Conservation (phyloP, 2,329 filamentous ascomycete genomes). For the Capronia americana region DNA sequence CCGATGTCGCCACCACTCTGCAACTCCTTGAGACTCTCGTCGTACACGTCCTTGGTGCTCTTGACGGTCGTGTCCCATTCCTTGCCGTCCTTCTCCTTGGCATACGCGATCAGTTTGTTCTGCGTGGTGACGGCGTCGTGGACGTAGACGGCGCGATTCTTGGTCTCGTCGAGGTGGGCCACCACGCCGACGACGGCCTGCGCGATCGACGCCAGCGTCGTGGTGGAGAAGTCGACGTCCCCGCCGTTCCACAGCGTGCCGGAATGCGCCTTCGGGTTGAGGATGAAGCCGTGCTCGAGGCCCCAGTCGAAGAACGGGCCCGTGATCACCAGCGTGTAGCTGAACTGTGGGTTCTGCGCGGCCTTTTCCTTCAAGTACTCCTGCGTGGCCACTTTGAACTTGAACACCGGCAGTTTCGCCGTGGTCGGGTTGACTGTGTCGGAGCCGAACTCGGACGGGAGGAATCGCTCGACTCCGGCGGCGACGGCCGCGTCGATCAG, state of each 20-base stretch:
- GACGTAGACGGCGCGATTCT: constrained; percentile 59
- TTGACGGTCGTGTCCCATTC: constrained; percentile 32
- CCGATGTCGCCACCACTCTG: constrained; percentile 34
- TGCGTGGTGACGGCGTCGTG: constrained; percentile 55
- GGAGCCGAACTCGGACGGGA: constrained; percentile 48
- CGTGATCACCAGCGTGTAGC: constrained; percentile 44
- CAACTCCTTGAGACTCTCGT: constrained; percentile 45
- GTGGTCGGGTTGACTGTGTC: constrained; percentile 42
- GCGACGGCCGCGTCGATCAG: constrained; percentile 45
- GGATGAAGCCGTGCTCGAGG: constrained; percentile 49
- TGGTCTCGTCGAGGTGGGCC: constrained; percentile 57
- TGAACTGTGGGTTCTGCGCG: constrained; percentile 38
- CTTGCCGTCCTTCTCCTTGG: constrained; percentile 44
- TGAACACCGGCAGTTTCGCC: constrained; percentile 44
- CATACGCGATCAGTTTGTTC: constrained; percentile 47
- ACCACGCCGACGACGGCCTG: constrained; percentile 59
- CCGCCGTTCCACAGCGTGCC: constrained; percentile 60
- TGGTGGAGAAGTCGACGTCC: constrained; percentile 55
- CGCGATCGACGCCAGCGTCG: constrained; percentile 56
- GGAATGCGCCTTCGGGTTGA: constrained; percentile 53
- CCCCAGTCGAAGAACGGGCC: constrained; percentile 46
- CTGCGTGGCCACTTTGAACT: constrained; percentile 43
- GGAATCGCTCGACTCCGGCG: constrained; percentile 43
- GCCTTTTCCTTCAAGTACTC: constrained; percentile 41
- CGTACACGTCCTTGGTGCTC: constrained; percentile 23